phyloP scores from a whole-genome alignment of 225 moss, liverwort and hornwort genomes.

The Marchantia paleacea region DNA sequence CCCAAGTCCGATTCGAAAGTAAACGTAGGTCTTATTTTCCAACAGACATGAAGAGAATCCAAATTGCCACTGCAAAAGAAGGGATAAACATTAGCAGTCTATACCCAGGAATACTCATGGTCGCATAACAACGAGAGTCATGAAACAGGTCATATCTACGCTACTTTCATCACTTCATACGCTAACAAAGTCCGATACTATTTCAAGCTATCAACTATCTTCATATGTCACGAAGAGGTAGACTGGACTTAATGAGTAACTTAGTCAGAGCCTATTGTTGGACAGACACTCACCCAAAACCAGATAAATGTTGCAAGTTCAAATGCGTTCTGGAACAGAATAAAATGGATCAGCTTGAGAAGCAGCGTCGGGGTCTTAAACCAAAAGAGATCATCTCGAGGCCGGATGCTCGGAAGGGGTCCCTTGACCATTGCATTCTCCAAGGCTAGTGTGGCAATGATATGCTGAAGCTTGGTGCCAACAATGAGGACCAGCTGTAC shows the following conservation, averaged over 20 bases:
- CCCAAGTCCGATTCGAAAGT: slow-evolving; percentile 57
- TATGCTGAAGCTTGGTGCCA: slow-evolving; percentile 77
- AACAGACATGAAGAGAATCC: slow-evolving; percentile 62
- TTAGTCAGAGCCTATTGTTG: no score
- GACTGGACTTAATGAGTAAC: no score
- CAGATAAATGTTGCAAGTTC: slow-evolving; percentile 76
- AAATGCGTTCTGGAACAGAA: slow-evolving; percentile 70
- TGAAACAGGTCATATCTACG: no score
- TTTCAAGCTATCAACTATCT: background rate
- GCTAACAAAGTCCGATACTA: background rate
- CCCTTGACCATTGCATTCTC: slow-evolving; percentile 42
- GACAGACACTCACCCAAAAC: slow-evolving; percentile 49
- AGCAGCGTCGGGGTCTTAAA: slow-evolving; percentile 57
- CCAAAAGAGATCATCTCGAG: slow-evolving; percentile 86
- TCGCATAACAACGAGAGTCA: no score
- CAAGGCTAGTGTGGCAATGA: slow-evolving; percentile 67
- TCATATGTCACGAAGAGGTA: no score
- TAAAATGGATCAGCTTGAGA: slow-evolving; percentile 55
- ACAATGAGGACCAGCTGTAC: slow-evolving; percentile 59
- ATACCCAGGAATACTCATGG: no score
- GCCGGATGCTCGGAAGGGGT: slow-evolving; percentile 37
- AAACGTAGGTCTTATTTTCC: slow-evolving; percentile 42
- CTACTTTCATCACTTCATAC: background rate
- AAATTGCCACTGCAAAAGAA: slow-evolving; percentile 72
- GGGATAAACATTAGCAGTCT: background rate